Conservation (phyloP, 1,284 basidiomycete genomes). For the Golubevia sp. region DNA sequence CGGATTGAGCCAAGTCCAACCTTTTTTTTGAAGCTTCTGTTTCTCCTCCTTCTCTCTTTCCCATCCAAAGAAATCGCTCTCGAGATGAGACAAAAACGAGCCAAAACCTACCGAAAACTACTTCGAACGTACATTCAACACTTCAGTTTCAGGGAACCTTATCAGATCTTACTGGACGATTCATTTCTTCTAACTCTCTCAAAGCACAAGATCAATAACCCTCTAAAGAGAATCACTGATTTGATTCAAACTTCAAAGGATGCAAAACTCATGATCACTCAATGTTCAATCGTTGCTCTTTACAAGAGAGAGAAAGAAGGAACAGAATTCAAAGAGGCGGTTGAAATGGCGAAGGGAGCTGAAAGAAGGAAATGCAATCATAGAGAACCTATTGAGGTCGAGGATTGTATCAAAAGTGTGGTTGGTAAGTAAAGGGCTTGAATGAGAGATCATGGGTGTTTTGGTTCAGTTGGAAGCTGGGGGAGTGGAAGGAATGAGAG, state of each 20-base stretch:
- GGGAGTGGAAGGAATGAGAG: too few relatives aligned
- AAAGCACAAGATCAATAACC: slow-evolving; percentile 31
- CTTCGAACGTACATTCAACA: slow-evolving; percentile 48
- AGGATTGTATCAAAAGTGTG: background rate
- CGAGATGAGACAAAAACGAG: slow-evolving; percentile 52
- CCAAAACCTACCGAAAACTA: slow-evolving; percentile 52
- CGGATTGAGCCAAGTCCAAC: too few relatives aligned
- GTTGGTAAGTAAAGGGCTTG: slow-evolving; percentile 1
- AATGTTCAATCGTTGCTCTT: slow-evolving; percentile 55
- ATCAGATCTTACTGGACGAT: slow-evolving; percentile 52
- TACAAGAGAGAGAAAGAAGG: slow-evolving; percentile 30
- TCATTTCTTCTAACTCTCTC: slow-evolving; percentile 39
- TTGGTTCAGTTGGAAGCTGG: too few relatives aligned
- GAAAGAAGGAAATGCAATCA: slow-evolving; percentile 1
- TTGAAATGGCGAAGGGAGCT: background rate
- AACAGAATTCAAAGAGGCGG: background rate
- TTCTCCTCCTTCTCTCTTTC: background rate
- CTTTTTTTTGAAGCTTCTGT: too few relatives aligned
- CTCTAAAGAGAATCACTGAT: slow-evolving; percentile 28
- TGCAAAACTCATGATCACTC: slow-evolving; percentile 55
- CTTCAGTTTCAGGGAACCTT: slow-evolving; percentile 54
- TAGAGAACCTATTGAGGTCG: background rate
- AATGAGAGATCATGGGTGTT: too few relatives aligned
- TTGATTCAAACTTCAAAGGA: slow-evolving; percentile 32
- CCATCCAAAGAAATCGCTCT: too few relatives aligned